These are phyloP conservation scores for Nitzschia sp. DNA, from an alignment of 108 stramenopile species.

Conservation along the genomic window DNA sequence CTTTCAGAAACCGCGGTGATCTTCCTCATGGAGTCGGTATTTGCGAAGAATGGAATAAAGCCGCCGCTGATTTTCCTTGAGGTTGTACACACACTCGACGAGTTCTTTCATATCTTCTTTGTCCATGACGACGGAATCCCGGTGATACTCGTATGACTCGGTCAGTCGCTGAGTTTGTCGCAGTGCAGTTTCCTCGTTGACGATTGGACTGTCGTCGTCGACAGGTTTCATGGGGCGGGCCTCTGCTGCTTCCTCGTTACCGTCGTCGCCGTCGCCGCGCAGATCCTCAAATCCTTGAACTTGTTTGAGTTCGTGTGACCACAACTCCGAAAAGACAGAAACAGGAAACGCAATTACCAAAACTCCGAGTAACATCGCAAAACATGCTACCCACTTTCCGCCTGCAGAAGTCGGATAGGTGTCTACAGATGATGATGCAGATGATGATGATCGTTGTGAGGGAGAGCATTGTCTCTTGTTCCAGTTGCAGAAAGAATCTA, in stretches of 20 bases:
- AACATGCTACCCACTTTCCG: constrained; percentile 48
- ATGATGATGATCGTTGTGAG: no score
- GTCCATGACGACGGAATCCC: constrained; percentile 19
- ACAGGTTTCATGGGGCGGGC: background rate
- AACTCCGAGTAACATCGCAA: constrained; percentile 68
- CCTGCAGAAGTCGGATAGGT: constrained; percentile 45
- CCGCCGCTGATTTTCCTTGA: constrained; percentile 27
- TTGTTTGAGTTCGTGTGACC: constrained; percentile 60
- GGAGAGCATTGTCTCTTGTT: no score
- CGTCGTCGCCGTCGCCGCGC: constrained; percentile 9
- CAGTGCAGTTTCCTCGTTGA: background rate
- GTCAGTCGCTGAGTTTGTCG: background rate
- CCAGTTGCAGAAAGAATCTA: background rate
- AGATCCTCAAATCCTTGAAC: constrained; percentile 22
- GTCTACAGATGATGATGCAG: no score
- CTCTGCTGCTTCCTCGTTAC: background rate
- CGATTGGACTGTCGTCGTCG: background rate
- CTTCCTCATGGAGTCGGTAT: constrained; percentile 10
- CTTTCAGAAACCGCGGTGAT: background rate
- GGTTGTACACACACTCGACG: constrained; percentile 11
- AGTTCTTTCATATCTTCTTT: constrained; percentile 27
- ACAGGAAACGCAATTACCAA: constrained; percentile 84
- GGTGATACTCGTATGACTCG: background rate
- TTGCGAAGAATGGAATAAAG: constrained; percentile 19
- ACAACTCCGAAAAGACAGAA: constrained; percentile 69